phyloP scores from a whole-genome alignment of 2,329 filamentous ascomycete species.

The Aureobasidium sp. region DNA sequence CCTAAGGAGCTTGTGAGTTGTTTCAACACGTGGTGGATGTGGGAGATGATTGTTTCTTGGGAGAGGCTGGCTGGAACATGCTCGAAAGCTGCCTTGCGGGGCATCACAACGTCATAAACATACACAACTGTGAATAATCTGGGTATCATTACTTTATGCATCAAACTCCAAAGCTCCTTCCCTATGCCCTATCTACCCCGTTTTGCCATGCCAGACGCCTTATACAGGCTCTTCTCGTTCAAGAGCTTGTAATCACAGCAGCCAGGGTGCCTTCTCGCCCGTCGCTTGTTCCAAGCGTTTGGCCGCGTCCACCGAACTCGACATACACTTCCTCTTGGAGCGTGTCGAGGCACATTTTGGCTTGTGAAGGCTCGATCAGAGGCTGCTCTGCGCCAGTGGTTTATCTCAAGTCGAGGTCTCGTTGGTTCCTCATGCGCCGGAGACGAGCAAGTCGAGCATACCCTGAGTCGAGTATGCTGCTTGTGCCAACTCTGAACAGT shows the following conservation, averaged over 20 bases:
- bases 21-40: not conserved
- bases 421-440: slow-evolving; percentile 26
- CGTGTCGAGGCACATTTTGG: not conserved
- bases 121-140: not conserved
- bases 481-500: slow-evolving; percentile 75
- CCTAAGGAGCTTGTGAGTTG: not conserved
- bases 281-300: not conserved
- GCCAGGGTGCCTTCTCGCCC: not conserved
- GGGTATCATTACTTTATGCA: slow-evolving; percentile 10
- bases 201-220: not conserved
- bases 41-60: not conserved
- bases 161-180: slow-evolving; percentile 1
- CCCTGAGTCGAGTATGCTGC: slow-evolving; percentile 72
- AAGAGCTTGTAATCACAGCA: not conserved
- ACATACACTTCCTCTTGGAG: not conserved
- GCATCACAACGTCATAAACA: not conserved
- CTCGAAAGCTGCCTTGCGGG: slow-evolving; percentile 1
- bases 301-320: not conserved
- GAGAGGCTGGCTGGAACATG: not conserved
- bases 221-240: not conserved
- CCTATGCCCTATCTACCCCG: not conserved
- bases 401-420: not conserved
- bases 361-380: not conserved
- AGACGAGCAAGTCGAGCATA: slow-evolving; percentile 74
- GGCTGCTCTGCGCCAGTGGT: not conserved